These are phyloP conservation scores for Cajanus cajan DNA, from an alignment of 306 rosid species.

Conservation along the genomic window DNA sequence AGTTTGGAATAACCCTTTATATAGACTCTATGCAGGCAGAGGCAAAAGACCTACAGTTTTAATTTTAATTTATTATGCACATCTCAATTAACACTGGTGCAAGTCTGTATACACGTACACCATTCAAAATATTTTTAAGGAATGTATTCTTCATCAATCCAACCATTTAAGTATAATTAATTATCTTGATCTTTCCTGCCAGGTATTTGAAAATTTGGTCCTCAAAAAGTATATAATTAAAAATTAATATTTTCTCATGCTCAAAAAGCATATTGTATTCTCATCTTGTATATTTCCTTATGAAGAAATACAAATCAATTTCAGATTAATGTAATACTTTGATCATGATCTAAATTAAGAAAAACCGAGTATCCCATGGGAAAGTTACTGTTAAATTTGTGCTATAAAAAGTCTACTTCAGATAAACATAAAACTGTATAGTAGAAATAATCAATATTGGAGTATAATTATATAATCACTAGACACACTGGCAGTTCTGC, in stretches of 20 bases:
- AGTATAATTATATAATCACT: background rate
- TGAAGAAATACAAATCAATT: background rate
- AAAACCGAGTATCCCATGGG: background rate
- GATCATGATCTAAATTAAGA: conserved; percentile 1
- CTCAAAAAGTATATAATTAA: conserved; percentile 5
- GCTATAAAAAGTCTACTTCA: background rate
- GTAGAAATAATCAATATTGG: background rate
- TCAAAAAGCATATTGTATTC: background rate
- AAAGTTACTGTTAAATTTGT: background rate
- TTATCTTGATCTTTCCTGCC: background rate
- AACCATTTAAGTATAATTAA: conserved; percentile 6
- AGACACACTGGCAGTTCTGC: background rate
- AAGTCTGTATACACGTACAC: background rate
- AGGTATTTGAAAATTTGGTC: conserved; percentile 5
- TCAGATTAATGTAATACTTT: background rate
- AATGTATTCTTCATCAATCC: conserved; percentile 14
- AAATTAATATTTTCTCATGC: conserved; percentile 10
- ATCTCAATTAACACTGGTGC: background rate
- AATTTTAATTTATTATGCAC: conserved; percentile 9
- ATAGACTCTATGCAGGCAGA: conserved; percentile 7
- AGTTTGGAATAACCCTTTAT: conserved; percentile 26
- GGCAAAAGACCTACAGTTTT: background rate
- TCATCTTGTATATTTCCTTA: background rate
- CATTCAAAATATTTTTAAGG: conserved; percentile 15
- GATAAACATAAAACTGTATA: background rate